Conservation (phyloP, 1,284 basidiomycete genomes). For the Leccinum pachyderme region DNA sequence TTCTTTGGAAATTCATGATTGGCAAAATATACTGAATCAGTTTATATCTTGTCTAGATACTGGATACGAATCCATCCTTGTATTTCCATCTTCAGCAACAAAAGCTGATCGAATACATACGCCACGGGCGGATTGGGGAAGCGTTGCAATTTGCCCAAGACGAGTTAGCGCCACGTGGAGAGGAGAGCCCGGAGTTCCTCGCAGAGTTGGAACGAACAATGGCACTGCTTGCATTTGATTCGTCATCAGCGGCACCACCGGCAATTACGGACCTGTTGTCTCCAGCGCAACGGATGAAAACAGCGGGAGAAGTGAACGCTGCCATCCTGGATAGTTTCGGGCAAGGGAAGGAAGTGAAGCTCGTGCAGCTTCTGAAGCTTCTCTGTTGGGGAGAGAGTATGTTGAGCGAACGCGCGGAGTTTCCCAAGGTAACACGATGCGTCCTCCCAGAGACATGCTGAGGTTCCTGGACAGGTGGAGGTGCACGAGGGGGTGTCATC, state of each 20-base stretch:
- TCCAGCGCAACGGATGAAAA: conserved; percentile 86
- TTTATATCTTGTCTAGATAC: conserved; percentile 61
- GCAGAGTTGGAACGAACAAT: conserved; percentile 92
- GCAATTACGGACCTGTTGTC: conserved; percentile 79
- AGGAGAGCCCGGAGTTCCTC: conserved; percentile 93
- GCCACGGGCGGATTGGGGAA: conserved; percentile 73
- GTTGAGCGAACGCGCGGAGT: conserved; percentile 72
- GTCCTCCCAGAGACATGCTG: conserved; percentile 15
- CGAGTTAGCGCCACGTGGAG: conserved; percentile 91
- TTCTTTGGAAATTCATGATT: conserved; percentile 4
- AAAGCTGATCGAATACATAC: conserved; percentile 92
- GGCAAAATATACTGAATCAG: conserved; percentile 17
- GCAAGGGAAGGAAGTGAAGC: conserved; percentile 90
- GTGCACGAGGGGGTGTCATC: conserved; percentile 28
- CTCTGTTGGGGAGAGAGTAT: conserved; percentile 87
- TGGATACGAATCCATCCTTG: conserved; percentile 87
- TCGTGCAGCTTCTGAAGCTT: conserved; percentile 83
- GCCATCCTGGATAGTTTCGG: conserved; percentile 91
- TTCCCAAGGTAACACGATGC: conserved; percentile 58
- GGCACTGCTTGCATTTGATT: conserved; percentile 91
- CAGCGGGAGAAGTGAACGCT: conserved; percentile 92
- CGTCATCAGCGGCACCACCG: conserved; percentile 57
- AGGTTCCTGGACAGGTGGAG: conserved; percentile 31
- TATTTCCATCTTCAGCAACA: conserved; percentile 95
- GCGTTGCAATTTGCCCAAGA: conserved; percentile 90